A percentile compares a stretch with the other conserved stretches of the same genome.
These are phyloP conservation scores for Lipomyces sp. DNA, from an alignment of 805 yeast species.

Conservation along the genomic window DNA sequence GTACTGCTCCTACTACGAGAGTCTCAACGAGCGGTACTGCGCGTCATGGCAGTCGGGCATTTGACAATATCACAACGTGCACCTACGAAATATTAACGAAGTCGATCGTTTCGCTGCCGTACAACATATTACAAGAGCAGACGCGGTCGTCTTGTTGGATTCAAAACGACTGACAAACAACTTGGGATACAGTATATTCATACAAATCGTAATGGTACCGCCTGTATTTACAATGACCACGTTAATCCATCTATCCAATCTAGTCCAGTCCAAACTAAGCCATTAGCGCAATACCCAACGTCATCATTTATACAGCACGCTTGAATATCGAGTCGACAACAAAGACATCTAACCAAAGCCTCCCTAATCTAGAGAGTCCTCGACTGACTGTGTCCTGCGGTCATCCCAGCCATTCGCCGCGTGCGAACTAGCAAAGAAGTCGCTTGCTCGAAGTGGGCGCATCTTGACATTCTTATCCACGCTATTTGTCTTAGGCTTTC, in stretches of 20 bases:
- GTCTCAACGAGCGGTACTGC: no score
- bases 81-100: no score
- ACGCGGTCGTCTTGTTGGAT: no score
- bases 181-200: not conserved
- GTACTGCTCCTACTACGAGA: no score
- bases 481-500: constrained; percentile 9
- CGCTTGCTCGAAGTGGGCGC: constrained; percentile 67
- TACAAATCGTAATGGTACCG: not conserved
- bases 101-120: no score
- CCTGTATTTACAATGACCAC: not conserved
- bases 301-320: no score
- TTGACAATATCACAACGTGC: no score
- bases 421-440: constrained; percentile 54
- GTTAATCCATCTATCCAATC: constrained; percentile 1
- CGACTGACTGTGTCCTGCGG: not conserved
- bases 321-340: no score
- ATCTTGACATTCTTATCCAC: constrained; percentile 43
- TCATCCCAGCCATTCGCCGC: not conserved
- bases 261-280: not conserved
- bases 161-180: no score
- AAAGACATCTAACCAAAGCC: not conserved
- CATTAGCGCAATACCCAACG: not conserved
- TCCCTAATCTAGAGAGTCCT: not conserved
- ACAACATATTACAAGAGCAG: no score
- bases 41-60: no score